Conservation (phyloP, 768 basidiomycete genomes). For the Nidularia pulvinata region DNA sequence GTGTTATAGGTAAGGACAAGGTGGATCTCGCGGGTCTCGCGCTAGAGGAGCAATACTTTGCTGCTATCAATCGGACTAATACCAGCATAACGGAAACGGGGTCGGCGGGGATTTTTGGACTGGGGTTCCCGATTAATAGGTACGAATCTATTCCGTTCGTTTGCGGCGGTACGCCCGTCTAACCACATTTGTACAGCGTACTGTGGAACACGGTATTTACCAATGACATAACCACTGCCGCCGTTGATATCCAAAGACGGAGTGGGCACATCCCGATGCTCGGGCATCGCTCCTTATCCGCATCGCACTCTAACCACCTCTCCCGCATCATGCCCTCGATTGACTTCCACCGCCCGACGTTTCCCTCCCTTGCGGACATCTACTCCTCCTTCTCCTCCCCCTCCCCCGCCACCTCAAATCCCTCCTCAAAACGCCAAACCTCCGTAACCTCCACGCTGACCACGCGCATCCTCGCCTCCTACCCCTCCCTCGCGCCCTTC, state of each 20-base stretch:
- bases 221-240: no score
- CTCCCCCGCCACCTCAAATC: not conserved
- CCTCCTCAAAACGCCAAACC: no score
- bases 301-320: constrained; percentile 14
- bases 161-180: not conserved
- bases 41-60: constrained; percentile 55
- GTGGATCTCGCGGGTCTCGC: constrained; percentile 54
- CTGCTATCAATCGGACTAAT: constrained; percentile 68
- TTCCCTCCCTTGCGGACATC: constrained; percentile 28
- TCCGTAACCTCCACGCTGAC: not conserved
- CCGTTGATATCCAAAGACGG: no score
- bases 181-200: constrained; percentile 25
- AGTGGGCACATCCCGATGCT: no score
- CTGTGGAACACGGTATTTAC: constrained; percentile 42
- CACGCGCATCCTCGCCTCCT: constrained; percentile 29
- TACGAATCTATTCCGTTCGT: constrained; percentile 16
- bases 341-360: constrained; percentile 17
- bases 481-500: constrained; percentile 40
- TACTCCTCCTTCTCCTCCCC: not conserved
- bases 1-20: constrained; percentile 59
- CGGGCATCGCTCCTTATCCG: no score
- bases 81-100: constrained; percentile 57
- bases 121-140: constrained; percentile 79
- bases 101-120: constrained; percentile 68
- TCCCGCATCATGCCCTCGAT: constrained; percentile 14